Evolutionary conservation across 208 protist species (phyloP).

Genomic region (Spongospora subterranea): DNA sequence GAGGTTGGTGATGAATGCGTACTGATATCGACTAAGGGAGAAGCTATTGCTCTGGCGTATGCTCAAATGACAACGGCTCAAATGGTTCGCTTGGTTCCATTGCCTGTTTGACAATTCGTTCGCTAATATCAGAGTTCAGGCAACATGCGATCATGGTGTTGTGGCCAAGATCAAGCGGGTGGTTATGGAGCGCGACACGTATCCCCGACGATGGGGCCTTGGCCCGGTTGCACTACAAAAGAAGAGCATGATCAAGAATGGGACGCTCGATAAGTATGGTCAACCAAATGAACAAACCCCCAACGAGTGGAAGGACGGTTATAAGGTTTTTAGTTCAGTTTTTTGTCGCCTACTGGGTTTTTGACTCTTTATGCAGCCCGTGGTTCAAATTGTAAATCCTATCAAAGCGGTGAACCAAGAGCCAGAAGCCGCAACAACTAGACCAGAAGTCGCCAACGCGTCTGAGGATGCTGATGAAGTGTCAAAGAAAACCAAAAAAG

Average conservation of each 20-base stretch:
- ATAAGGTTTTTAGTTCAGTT: slow-evolving; percentile 84
- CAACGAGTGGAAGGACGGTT: slow-evolving; percentile 85
- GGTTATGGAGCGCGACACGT: slow-evolving; percentile 99
- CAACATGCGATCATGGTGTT: slow-evolving; percentile 94
- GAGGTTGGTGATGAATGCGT: slow-evolving; percentile 95
- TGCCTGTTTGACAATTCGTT: background rate
- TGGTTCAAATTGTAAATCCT: slow-evolving; percentile 52
- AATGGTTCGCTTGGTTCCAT: slow-evolving; percentile 77
- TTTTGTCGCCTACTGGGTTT: background rate
- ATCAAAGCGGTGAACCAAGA: slow-evolving; percentile 17
- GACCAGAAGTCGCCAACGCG: background rate
- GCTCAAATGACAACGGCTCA: slow-evolving; percentile 96
- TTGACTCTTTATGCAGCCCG: slow-evolving; percentile 63
- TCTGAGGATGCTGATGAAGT: background rate
- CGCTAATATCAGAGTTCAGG: slow-evolving; percentile 46
- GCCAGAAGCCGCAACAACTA: background rate
- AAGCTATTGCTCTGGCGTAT: slow-evolving; percentile 97
- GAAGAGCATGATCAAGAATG: slow-evolving; percentile 92
- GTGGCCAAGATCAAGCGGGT: slow-evolving; percentile 95
- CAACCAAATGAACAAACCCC: slow-evolving; percentile 95
- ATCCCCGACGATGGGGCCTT: slow-evolving; percentile 97
- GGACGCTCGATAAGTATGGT: slow-evolving; percentile 95
- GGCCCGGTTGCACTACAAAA: slow-evolving; percentile 89
- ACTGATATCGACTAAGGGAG: slow-evolving; percentile 99
- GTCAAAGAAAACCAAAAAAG: slow-evolving; percentile 4